A percentile compares a stretch with the other conserved stretches of the same genome.
Evolutionary conservation across 768 basidiomycete species (phyloP).

Genomic region (Xerocomellus amylosporus): DNA sequence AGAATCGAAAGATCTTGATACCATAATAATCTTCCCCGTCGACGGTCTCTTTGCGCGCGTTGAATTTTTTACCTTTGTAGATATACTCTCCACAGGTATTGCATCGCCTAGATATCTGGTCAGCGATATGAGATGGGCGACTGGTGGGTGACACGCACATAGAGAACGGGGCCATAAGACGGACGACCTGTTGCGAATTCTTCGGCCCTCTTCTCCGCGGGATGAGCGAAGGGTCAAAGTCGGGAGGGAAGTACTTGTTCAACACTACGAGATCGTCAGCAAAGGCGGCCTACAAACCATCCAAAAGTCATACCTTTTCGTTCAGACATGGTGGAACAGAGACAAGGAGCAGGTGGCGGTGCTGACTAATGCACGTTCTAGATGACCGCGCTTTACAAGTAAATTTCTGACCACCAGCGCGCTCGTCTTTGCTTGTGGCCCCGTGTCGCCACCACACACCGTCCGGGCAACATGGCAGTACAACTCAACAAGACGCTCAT

Average conservation of each 20-base stretch:
- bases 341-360: conserved; percentile 6
- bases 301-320: conserved; percentile 60
- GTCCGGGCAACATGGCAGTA: conserved; percentile 51
- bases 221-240: conserved; percentile 97
- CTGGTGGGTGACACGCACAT: conserved; percentile 55
- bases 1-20: conserved; percentile 94
- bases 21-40: conserved; percentile 97
- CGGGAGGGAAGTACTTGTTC: conserved; percentile 96
- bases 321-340: conserved; percentile 60
- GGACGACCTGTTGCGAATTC: conserved; percentile 95
- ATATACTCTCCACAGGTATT: conserved; percentile 98
- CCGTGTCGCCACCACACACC: conserved; percentile 3
- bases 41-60: conserved; percentile 97
- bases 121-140: not conserved
- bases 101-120: conserved; percentile 60
- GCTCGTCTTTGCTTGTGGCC: conserved; percentile 19
- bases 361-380: conserved; percentile 30
- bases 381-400: conserved; percentile 25
- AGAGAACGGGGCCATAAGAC: conserved; percentile 98
- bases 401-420: conserved; percentile 31
- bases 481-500: conserved; percentile 67
- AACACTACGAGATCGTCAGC: conserved; percentile 52
- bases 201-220: conserved; percentile 85
- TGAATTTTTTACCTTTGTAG: conserved; percentile 99
- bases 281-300: not conserved